phyloP scores from a whole-genome alignment of 1,139 yeast species.

The Saccharomyces hybrid region DNA sequence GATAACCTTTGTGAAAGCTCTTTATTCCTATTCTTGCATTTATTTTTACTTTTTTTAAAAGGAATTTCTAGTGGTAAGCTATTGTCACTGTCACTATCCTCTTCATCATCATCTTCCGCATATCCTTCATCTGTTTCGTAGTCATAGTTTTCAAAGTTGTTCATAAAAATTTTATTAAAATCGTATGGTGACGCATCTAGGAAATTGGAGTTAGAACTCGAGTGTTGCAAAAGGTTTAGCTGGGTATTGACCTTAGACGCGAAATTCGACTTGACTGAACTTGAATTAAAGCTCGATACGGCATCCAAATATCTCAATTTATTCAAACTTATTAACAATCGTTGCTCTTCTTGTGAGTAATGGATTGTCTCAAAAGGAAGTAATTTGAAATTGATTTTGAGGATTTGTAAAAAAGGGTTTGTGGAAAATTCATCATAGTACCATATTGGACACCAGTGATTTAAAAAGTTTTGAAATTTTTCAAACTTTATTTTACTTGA shows the following conservation, averaged over 20 bases:
- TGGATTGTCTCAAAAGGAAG: neutral
- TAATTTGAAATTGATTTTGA: constrained; percentile 11
- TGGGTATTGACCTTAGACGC: neutral
- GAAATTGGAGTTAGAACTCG: neutral
- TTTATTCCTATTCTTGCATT: constrained; percentile 1
- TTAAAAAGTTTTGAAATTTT: constrained; percentile 20
- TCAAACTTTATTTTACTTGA: constrained; percentile 17
- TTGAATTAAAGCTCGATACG: neutral
- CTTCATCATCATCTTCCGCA: constrained; percentile 30
- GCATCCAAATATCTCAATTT: neutral
- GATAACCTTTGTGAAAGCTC: constrained; percentile 5
- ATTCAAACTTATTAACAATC: neutral
- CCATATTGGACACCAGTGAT: constrained; percentile 27
- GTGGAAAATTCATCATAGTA: constrained; percentile 12
- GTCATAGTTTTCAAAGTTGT: neutral
- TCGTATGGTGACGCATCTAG: neutral
- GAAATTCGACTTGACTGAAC: neutral
- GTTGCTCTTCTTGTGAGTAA: neutral
- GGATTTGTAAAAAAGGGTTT: constrained; percentile 10
- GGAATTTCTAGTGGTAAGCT: constrained; percentile 36
- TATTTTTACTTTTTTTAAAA: constrained; percentile 14
- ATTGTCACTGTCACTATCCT: constrained; percentile 30
- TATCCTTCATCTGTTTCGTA: constrained; percentile 29
- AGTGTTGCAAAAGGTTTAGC: neutral
- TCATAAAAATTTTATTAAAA: neutral